Base-by-base conservation (phyloP, 169 alveolate genomes). In the Ichthyophthirius multifiliis region DNA sequence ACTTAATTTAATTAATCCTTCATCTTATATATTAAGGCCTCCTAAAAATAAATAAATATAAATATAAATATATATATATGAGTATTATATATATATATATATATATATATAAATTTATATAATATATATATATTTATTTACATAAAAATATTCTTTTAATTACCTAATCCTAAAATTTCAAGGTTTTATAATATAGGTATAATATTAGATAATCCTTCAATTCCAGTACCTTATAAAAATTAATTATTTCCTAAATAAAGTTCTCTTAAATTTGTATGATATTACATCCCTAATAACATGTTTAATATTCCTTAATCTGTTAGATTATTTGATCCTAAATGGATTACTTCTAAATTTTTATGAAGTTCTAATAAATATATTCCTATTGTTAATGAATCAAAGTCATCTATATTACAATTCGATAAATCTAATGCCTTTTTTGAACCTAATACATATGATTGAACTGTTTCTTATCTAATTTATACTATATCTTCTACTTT, bases 201-300 rank as follows among this genome's bases (percentile, higher is more conserved):
- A 10, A 55, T 7, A 27, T 34, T 27, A 5, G 71, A 16, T 55
- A 55, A 23, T 18, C 71, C 71, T 55, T 55, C 71, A 6, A 55
- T 55, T 27, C 43, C 71, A 3, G 71, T 55, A 10, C 71, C 71
- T 15, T 10, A 1, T 10, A 10, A 20, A 27, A 55, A 55, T 27
- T 55, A 27, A 55, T 55, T 55, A 5, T 55, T 55, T 55, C 71
- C 71, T 23, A 55, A 55, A 55, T 55, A 55, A 27, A 55, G 71
- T 7, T 55, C 71, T 10, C 71, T 55, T 20, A 55, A 27, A 55
- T 55, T 55, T 0, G 71, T 27, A 55, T 55, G 71, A 55, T 27
- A 55, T 55, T 55, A 15, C 31, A 55, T 27, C 15, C 71, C 71
- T 10, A 55, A 27, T 3, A 55, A 27, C 71, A 55, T 55, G 18